Percentiles rank a stretch among this genome's conserved stretches.
phyloP scores from a whole-genome alignment of 495 filamentous ascomycete genomes.

The Neurospora tetrasperma region DNA sequence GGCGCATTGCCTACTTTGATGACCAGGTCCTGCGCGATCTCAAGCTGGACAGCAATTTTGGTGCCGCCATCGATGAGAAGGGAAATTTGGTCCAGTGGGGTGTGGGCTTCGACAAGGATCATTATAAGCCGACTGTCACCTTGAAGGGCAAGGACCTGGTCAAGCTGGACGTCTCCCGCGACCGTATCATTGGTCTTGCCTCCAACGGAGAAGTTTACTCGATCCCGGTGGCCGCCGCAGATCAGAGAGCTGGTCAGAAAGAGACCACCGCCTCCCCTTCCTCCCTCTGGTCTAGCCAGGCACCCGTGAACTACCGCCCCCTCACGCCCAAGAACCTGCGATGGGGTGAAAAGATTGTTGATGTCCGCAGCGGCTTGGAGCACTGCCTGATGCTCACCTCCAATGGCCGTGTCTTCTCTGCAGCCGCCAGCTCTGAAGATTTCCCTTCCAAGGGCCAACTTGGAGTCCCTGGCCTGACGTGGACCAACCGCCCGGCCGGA shows the following conservation, averaged over 20 bases:
- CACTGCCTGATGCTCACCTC: slow-evolving; percentile 82
- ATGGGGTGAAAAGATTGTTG: slow-evolving; percentile 63
- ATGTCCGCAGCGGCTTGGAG: slow-evolving; percentile 68
- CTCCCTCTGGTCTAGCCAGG: slow-evolving; percentile 61
- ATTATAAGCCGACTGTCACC: slow-evolving; percentile 51
- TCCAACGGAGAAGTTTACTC: slow-evolving; percentile 78
- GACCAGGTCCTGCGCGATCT: slow-evolving; percentile 76
- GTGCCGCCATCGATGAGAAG: slow-evolving; percentile 79
- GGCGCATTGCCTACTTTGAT: slow-evolving; percentile 74
- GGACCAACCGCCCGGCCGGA: slow-evolving; percentile 65
- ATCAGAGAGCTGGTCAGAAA: slow-evolving; percentile 57
- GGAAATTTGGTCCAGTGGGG: slow-evolving; percentile 94
- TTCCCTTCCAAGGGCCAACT: slow-evolving; percentile 81
- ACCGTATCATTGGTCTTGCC: slow-evolving; percentile 73
- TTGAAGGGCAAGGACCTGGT: slow-evolving; percentile 71
- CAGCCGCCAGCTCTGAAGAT: slow-evolving; percentile 62
- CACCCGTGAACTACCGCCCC: slow-evolving; percentile 49
- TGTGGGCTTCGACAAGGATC: slow-evolving; percentile 48
- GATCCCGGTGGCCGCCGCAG: slow-evolving; percentile 60
- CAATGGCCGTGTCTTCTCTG: slow-evolving; percentile 74
- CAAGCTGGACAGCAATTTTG: slow-evolving; percentile 72
- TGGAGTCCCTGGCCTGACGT: slow-evolving; percentile 72
- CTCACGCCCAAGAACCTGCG: slow-evolving; percentile 55
- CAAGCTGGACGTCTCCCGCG: slow-evolving; percentile 61
- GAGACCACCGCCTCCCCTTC: slow-evolving; percentile 48